phyloP scores from a whole-genome alignment of 768 basidiomycete species.

The Suillus tomentosus region DNA sequence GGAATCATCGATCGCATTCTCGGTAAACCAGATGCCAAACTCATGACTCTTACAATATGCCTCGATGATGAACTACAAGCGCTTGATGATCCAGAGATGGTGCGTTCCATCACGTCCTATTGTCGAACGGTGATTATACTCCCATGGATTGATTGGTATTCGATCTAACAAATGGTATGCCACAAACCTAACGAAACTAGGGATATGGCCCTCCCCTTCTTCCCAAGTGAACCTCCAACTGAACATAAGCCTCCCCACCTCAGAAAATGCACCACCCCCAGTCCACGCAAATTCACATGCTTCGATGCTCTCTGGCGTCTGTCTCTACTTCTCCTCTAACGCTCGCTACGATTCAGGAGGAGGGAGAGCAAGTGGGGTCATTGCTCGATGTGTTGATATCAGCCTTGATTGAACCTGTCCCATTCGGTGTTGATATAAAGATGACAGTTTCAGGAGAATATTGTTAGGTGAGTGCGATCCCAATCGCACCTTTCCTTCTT shows the following conservation, averaged over 20 bases:
- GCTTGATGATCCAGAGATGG: constrained; percentile 88
- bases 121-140: constrained; percentile 31
- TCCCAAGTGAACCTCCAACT: constrained; percentile 6
- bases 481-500: not conserved
- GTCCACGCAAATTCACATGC: constrained; percentile 50
- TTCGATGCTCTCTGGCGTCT: not conserved
- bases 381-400: not conserved
- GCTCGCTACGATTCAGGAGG: not conserved
- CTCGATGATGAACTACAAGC: constrained; percentile 65
- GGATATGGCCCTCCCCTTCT: constrained; percentile 58
- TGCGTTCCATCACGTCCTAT: constrained; percentile 31
- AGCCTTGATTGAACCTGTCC: not conserved
- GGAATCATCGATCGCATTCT: constrained; percentile 85
- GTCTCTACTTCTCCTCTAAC: not conserved
- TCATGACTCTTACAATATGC: constrained; percentile 76
- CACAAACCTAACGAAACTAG: constrained; percentile 76
- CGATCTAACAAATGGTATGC: not conserved
- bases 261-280: constrained; percentile 27
- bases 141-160: not conserved
- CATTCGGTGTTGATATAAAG: not conserved
- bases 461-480: not conserved
- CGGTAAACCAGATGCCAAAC: constrained; percentile 77
- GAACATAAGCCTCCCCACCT: constrained; percentile 24
- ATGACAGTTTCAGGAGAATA: constrained; percentile 38
- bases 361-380: not conserved